Evolutionary conservation across 179 eudicot genomes (phyloP).

Genomic region (Beta lomatogona): DNA sequence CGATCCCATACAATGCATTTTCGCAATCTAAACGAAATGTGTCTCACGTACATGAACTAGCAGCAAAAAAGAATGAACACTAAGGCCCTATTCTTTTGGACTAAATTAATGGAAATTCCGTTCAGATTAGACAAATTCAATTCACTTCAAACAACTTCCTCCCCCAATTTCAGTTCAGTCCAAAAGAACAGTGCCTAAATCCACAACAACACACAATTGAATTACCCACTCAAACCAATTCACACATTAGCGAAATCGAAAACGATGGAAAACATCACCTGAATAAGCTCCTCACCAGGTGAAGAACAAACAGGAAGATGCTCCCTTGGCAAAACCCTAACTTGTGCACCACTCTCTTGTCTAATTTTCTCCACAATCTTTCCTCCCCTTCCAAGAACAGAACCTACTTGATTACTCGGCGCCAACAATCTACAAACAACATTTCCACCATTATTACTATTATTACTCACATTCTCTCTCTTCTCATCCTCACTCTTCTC

Average conservation of each 20-base stretch:
- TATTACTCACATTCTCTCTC: conserved; percentile 10
- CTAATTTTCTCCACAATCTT: conserved; percentile 54
- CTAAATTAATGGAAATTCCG: too few species aligned
- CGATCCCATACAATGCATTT: too few species aligned
- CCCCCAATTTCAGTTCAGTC: neutral
- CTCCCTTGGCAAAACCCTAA: conserved; percentile 56
- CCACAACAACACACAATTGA: neutral
- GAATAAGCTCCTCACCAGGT: conserved; percentile 62
- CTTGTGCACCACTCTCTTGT: conserved; percentile 47
- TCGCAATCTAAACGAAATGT: neutral
- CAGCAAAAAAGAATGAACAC: too few species aligned
- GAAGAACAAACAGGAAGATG: conserved; percentile 54
- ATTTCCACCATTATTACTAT: conserved; percentile 23
- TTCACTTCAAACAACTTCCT: too few species aligned
- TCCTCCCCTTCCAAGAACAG: conserved; percentile 59
- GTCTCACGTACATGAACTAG: neutral
- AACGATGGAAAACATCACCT: conserved; percentile 28
- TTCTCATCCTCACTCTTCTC: conserved; percentile 32
- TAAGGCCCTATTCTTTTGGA: too few species aligned
- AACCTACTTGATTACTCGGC: conserved; percentile 44
- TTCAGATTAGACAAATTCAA: too few species aligned
- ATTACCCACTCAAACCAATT: neutral
- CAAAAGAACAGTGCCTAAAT: neutral
- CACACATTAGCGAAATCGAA: neutral
- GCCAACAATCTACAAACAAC: conserved; percentile 56